Base-by-base conservation (phyloP, 345 rosid genomes). In the Kernera saxatilis region DNA sequence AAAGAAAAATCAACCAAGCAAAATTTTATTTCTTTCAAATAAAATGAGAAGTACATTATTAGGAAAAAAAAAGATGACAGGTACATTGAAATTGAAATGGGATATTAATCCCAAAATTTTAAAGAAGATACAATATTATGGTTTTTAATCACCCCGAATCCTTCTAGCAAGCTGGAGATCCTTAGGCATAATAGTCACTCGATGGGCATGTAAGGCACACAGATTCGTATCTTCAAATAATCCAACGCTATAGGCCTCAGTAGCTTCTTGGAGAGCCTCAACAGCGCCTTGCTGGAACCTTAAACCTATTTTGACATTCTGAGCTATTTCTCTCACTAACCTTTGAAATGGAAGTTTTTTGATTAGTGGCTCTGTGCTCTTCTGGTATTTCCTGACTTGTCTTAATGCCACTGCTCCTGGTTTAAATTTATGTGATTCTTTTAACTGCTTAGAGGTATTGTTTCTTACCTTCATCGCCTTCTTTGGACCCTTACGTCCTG, bases 161-260 rank as follows among this genome's bases (percentile, higher is more conserved):
- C 88, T 80, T 18, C 84, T 72, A 5, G 86, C 84, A 0, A 82
- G 82, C 57, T 80, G 82, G 2, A 82, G 69, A 40, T 82, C 84
- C 44, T 82, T 78, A 11, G 79, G 74, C 83, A 82, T 82, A 23
- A 84, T 79, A 3, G 88, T 79, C 9, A 82, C 83, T 40, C 88
- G 81, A 77, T 82, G 80, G 46, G 84, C 88, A 46, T 84, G 88
- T 30, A 82, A 73, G 3, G 86, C 86, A 23, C 83, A 84, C 43
- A 84, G 64, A 48, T 84, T 80, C 1, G 83, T 78, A 43, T 82
- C 86, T 46, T 82, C 79, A 12, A 84, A 82, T 0, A 82, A 62
- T 3, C 78, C 83, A 8, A 80, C 79, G 0, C 82, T 70, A 67
- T 74, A 76, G 2, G 82, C 78, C 61, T 84, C 88, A 0, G 88